phyloP scores from a whole-genome alignment of 75 land plant species.

The Chamaecyparis obtusa region DNA sequence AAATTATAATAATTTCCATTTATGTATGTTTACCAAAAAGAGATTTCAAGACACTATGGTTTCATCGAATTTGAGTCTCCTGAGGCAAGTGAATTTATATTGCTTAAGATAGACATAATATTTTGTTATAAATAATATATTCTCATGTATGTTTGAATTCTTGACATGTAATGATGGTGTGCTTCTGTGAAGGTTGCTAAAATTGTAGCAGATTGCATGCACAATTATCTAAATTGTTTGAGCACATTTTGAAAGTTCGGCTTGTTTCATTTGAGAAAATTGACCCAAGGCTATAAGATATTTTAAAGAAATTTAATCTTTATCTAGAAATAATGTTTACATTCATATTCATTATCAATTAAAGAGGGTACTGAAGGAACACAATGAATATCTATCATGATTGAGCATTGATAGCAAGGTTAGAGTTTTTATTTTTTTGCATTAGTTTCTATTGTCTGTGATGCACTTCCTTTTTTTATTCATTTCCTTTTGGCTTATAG shows the following conservation, averaged over 20 bases:
- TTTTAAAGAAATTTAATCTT: neutral
- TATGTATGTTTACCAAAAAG: constrained; percentile 54
- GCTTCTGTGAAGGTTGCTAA: constrained; percentile 69
- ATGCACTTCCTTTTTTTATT: too few relatives aligned
- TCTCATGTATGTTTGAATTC: neutral
- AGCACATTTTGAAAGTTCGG: constrained; percentile 81
- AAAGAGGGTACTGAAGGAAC: neutral
- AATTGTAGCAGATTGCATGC: constrained; percentile 84
- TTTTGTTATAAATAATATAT: neutral
- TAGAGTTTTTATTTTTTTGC: too few relatives aligned
- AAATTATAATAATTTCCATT: neutral
- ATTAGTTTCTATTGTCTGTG: too few relatives aligned
- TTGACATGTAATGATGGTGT: neutral
- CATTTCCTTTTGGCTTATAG: neutral
- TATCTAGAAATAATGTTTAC: neutral
- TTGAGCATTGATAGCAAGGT: neutral
- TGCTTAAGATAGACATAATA: neutral
- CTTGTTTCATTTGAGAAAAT: constrained; percentile 68
- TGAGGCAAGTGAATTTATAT: constrained; percentile 43
- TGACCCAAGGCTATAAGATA: constrained; percentile 69
- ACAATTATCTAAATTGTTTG: constrained; percentile 82
- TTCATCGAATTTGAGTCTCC: constrained; percentile 83
- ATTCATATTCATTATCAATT: neutral
- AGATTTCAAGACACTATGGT: constrained; percentile 87
- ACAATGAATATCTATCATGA: neutral